A percentile compares a stretch with the other conserved stretches of the same genome.
phyloP scores from a whole-genome alignment of 345 rosid genomes.

The Isatis tinctoria region DNA sequence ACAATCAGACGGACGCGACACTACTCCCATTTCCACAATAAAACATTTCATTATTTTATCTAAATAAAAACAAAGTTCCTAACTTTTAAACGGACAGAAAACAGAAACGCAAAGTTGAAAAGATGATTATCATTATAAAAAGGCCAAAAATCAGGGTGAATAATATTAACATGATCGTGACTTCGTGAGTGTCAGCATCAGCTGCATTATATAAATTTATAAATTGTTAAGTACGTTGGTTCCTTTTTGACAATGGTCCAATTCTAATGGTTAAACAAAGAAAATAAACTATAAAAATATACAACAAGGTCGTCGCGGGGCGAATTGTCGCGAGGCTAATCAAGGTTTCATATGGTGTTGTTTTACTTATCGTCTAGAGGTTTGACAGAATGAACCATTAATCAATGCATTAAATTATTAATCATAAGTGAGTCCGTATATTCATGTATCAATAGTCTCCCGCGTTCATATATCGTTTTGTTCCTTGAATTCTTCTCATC shows the following conservation, averaged over 20 bases:
- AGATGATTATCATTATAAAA: constrained; percentile 16
- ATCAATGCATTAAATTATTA: constrained; percentile 15
- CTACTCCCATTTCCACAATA: constrained; percentile 27
- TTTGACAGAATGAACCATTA: constrained; percentile 34
- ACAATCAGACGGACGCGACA: constrained; percentile 33
- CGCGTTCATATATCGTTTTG: constrained; percentile 33
- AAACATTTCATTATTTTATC: constrained; percentile 27
- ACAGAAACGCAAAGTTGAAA: constrained; percentile 33
- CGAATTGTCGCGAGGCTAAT: constrained; percentile 54
- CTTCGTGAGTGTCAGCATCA: constrained; percentile 58
- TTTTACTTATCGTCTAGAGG: constrained; percentile 31
- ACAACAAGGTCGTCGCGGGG: constrained; percentile 37
- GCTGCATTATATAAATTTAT: constrained; percentile 17
- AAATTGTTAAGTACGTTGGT: constrained; percentile 24
- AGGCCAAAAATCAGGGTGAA: constrained; percentile 16
- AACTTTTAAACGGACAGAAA: constrained; percentile 39
- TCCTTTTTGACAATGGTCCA: constrained; percentile 35
- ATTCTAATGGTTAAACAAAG: constrained; percentile 29
- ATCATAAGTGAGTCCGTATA: constrained; percentile 12
- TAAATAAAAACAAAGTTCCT: constrained; percentile 29
- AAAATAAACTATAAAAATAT: constrained; percentile 17
- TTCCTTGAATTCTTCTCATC: constrained; percentile 35
- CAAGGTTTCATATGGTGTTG: constrained; percentile 40
- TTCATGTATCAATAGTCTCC: constrained; percentile 6
- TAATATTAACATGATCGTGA: constrained; percentile 23